A percentile compares a stretch with the other conserved stretches of the same genome.
Conservation (phyloP, 306 rosid species). For the Vigna unguiculata region DNA sequence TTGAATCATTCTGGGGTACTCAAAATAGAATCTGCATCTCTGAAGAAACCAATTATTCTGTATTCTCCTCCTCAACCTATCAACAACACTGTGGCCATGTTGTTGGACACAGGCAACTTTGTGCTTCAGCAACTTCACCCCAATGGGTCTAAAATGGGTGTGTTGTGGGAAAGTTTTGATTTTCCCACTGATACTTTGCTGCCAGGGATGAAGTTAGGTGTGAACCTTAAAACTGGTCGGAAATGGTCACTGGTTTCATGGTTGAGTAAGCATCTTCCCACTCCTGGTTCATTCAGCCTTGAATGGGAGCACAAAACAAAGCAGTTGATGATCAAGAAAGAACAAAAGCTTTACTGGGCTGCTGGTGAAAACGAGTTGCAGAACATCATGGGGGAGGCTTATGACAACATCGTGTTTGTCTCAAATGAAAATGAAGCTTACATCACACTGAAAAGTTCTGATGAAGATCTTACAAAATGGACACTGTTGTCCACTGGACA, state of each 20-base stretch:
- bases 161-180: slow-evolving; percentile 50
- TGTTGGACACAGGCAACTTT: slow-evolving; percentile 46
- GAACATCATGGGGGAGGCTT: not conserved
- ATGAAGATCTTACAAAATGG: not conserved
- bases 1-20: slow-evolving; percentile 27
- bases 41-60: slow-evolving; percentile 29
- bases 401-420: not conserved
- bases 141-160: not conserved
- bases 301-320: slow-evolving; percentile 40
- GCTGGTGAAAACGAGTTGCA: not conserved
- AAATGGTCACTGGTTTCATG: slow-evolving; percentile 31
- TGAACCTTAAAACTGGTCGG: slow-evolving; percentile 15
- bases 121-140: slow-evolving; percentile 34
- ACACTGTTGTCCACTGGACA: slow-evolving; percentile 28
- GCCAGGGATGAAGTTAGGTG: slow-evolving; percentile 48
- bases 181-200: not conserved
- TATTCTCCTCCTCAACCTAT: slow-evolving; percentile 16
- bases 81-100: slow-evolving; percentile 13
- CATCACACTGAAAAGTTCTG: not conserved
- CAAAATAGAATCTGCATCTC: slow-evolving; percentile 28
- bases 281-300: slow-evolving; percentile 39
- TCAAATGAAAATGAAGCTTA: slow-evolving; percentile 1
- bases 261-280: accelerated
- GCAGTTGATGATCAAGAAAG: slow-evolving; percentile 15
- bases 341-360: not conserved